Base-by-base conservation (phyloP, 2,329 filamentous ascomycete species). In the Cryphonectria carpinicola region DNA sequence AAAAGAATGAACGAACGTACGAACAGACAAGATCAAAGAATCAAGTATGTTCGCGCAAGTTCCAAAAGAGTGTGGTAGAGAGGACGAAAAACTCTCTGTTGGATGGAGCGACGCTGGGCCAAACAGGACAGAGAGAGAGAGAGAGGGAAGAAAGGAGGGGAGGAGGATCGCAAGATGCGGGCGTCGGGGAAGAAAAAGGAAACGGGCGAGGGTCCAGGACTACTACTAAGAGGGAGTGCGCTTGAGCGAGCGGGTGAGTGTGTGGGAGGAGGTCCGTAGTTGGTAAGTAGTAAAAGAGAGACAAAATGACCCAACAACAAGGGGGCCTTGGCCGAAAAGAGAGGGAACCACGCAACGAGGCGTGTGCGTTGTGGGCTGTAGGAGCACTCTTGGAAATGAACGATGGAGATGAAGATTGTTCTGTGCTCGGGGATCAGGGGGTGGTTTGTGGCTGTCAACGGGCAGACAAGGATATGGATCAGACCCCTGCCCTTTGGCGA, bases 11-110 rank as follows among this genome's bases (percentile, higher is more conserved):
- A 70, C 71, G 68, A 67, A 72, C 71, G 71, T 66, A 68, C 65
- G 66, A 72, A 66, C 61, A 65, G 69, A 70, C 46, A 28, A 60
- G 65, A 67, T 54, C 43, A 46, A 25, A 61, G 39, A 62, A 65
- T 68, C 71, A 46, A 68, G 68, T 66, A 11, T 61, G 64, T 73
- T 74, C 72, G 69, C 67, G 65, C 66, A 61, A 71, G 69, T 73
- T 70, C 81, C 81, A 85, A 87, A 88, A 75, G 86, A 88, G 84
- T 81, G 86, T 88, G 83, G 77, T 83, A 84, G 85, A 87, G 85
- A 86, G 84, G 74, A 67, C 46, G 46, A 22, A 66, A 73, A 72
- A 81, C 84, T 83, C 85, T 86, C 85, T 82, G 84, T 87, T 87
- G 84, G 84, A 82, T 80, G 78, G 80, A 82, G 78, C 77, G 80